Evolutionary conservation across 1,284 basidiomycete genomes (phyloP).

Genomic region (Rhodotorula sp.): DNA sequence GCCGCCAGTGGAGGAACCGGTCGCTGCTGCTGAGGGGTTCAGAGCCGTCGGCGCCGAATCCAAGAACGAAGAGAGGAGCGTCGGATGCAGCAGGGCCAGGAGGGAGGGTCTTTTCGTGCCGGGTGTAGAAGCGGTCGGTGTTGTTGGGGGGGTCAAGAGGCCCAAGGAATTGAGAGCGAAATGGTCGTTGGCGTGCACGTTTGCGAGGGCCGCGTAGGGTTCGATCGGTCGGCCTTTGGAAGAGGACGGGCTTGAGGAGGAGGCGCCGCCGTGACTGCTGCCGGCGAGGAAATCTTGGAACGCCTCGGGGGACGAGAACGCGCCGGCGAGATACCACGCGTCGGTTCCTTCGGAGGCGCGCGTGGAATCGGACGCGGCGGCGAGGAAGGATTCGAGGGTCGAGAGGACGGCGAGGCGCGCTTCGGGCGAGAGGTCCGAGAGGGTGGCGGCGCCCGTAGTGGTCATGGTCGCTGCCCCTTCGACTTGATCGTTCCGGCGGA

Average conservation of each 20-base stretch:
- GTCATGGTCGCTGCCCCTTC: too few relatives aligned
- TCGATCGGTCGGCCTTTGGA: neutral
- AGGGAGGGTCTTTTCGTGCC: constrained; percentile 35
- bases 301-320: constrained; percentile 2
- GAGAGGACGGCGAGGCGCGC: constrained; percentile 41
- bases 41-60: constrained; percentile 81
- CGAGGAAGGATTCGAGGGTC: constrained; percentile 58
- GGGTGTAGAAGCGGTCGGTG: neutral
- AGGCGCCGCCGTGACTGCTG: too few relatives aligned
- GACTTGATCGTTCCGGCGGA: neutral
- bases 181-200: neutral
- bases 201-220: neutral
- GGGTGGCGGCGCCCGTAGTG: neutral
- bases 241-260: neutral
- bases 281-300: neutral
- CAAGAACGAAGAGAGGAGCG: constrained; percentile 74
- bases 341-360: neutral
- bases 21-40: constrained; percentile 23
- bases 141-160: constrained; percentile 12
- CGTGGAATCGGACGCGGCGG: neutral
- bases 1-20: constrained; percentile 29
- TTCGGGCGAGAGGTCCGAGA: constrained; percentile 21
- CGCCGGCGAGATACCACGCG: constrained; percentile 4
- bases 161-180: neutral
- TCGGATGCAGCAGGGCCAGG: constrained; percentile 64